Percentiles rank a stretch among this genome's conserved stretches.
Conservation (phyloP, 225 moss, liverwort and hornwort genomes). For the Asterella californica region DNA sequence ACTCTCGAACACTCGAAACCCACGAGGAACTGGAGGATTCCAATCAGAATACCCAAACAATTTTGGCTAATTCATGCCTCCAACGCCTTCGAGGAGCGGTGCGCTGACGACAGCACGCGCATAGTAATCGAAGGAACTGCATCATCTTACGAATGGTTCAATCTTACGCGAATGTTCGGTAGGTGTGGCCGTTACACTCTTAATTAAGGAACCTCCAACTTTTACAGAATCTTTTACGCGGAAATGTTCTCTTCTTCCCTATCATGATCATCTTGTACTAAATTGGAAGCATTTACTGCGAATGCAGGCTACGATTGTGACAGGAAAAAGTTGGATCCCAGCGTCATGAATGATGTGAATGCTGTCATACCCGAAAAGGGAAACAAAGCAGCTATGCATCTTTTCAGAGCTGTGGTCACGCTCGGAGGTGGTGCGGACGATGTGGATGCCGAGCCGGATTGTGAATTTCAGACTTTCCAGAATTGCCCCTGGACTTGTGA, state of each 20-base stretch:
- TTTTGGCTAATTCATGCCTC: conserved; percentile 37
- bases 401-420: conserved; percentile 18
- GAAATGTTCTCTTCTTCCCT: too few relatives aligned
- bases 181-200: background rate
- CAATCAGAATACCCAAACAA: conserved; percentile 29
- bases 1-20: background rate
- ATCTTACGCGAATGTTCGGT: conserved; percentile 43
- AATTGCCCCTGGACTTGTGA: conserved; percentile 34
- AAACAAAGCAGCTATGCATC: conserved; percentile 9
- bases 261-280: background rate
- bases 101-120: conserved; percentile 18
- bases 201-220: too few relatives aligned
- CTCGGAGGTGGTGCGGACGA: background rate
- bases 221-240: too few relatives aligned
- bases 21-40: conserved; percentile 31
- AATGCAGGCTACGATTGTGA: conserved; percentile 38
- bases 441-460: conserved; percentile 13
- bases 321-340: conserved; percentile 36
- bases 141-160: conserved; percentile 45
- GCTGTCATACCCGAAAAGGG: background rate
- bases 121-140: conserved; percentile 38
- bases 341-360: conserved; percentile 28
- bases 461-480: conserved; percentile 23
- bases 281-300: background rate
- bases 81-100: conserved; percentile 38